Conservation (phyloP, 345 rosid genomes). For the Pistacia atlantica region DNA sequence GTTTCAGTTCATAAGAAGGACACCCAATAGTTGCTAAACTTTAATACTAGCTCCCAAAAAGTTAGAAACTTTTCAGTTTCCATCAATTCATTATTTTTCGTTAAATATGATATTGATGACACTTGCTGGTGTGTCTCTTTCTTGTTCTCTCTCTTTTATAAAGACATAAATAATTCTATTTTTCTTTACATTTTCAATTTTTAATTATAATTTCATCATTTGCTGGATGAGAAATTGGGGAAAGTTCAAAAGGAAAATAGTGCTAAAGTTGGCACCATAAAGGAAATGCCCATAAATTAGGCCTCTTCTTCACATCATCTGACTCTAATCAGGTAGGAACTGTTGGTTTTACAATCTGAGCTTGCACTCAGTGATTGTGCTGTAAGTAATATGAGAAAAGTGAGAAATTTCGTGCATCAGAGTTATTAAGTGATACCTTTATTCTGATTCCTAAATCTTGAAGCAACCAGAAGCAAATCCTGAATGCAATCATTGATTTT, state of each 20-base stretch:
- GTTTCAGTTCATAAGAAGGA: not conserved
- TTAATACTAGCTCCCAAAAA: not conserved
- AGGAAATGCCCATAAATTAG: not conserved
- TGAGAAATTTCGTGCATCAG: not conserved
- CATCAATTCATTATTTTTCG: not conserved
- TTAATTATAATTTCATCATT: not conserved
- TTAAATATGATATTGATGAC: not conserved
- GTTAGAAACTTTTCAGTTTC: not conserved
- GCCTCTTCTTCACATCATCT: not conserved
- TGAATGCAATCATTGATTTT: constrained; percentile 9
- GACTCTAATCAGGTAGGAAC: not conserved
- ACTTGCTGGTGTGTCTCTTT: not conserved
- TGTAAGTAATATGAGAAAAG: not conserved
- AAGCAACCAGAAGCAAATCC: not conserved
- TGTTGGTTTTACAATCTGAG: not conserved
- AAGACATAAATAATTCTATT: not conserved
- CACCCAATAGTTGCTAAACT: not conserved
- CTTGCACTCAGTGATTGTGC: not conserved
- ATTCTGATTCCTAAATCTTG: not conserved
- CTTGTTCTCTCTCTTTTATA: not conserved
- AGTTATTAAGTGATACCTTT: not conserved
- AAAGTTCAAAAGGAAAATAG: not conserved
- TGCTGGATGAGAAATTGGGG: not conserved
- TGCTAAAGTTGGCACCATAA: constrained; percentile 4
- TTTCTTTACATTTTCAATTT: constrained; percentile 2